phyloP scores from a whole-genome alignment of 208 protist genomes.

The Acanthamoeba sp. region DNA sequence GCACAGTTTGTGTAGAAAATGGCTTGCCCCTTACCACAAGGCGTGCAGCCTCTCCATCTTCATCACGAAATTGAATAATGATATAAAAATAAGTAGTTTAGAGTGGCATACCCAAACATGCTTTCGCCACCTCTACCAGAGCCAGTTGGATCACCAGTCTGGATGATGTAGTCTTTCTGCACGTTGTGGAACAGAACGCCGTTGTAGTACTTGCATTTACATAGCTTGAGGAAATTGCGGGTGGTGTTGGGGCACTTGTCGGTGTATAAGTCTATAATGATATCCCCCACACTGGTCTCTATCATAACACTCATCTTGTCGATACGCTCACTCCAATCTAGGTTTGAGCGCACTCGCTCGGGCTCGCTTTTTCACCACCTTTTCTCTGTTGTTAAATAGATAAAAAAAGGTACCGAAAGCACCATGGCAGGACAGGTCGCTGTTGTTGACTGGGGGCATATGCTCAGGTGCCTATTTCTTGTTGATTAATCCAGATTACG shows the following conservation, averaged over 20 bases:
- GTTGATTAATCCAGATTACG: background rate
- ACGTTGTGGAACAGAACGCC: constrained; percentile 92
- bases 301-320: constrained; percentile 92
- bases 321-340: background rate
- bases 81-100: background rate
- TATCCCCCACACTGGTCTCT: constrained; percentile 93
- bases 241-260: constrained; percentile 90
- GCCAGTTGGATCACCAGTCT: constrained; percentile 92
- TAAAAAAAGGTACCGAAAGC: background rate
- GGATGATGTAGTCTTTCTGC: constrained; percentile 91
- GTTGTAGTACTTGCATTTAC: constrained; percentile 97
- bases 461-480: constrained; percentile 3
- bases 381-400: background rate
- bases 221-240: constrained; percentile 95
- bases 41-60: background rate
- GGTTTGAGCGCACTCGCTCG: background rate
- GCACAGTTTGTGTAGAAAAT: background rate
- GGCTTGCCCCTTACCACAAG: background rate
- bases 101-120: constrained; percentile 84
- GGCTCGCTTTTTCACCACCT: background rate
- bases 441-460: constrained; percentile 4
- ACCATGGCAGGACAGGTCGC: background rate
- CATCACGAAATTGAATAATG: background rate
- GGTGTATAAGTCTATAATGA: constrained; percentile 93
- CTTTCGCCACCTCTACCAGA: constrained; percentile 89